Evolutionary conservation across 306 rosid species (phyloP).

Genomic region (Ormosia semicastrata): DNA sequence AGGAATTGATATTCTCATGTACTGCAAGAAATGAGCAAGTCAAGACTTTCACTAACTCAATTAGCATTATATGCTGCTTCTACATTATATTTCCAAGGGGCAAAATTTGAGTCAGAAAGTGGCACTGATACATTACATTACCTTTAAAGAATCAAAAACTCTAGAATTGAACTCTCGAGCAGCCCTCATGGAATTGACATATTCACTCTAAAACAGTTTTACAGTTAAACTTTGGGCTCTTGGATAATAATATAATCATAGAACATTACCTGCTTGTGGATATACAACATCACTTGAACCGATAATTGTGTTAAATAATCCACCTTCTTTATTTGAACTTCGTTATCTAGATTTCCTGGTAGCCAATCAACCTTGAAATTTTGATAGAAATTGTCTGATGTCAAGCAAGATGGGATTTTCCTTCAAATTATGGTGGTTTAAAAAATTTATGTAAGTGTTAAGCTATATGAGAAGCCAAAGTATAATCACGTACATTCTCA

Average conservation of each 20-base stretch:
- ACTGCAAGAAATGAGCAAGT: conserved; percentile 12
- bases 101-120: neutral
- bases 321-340: neutral
- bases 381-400: neutral
- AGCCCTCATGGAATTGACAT: conserved; percentile 90
- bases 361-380: neutral
- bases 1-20: conserved; percentile 14
- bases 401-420: neutral
- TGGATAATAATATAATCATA: conserved; percentile 16
- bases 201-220: conserved; percentile 61
- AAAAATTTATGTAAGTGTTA: neutral
- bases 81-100: neutral
- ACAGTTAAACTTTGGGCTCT: conserved; percentile 24
- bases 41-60: neutral
- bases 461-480: too few relatives aligned
- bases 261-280: conserved; percentile 70
- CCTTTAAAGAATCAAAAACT: conserved; percentile 91
- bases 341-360: neutral
- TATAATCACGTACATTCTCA: too few relatives aligned
- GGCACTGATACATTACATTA: conserved; percentile 27
- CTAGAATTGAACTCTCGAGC: conserved; percentile 88
- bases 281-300: neutral
- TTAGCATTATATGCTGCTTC: neutral
- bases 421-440: neutral
- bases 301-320: neutral